Percentiles rank a stretch among this genome's conserved stretches.
phyloP scores from a whole-genome alignment of 148 eudicot genomes.

The Bassia scoparia region DNA sequence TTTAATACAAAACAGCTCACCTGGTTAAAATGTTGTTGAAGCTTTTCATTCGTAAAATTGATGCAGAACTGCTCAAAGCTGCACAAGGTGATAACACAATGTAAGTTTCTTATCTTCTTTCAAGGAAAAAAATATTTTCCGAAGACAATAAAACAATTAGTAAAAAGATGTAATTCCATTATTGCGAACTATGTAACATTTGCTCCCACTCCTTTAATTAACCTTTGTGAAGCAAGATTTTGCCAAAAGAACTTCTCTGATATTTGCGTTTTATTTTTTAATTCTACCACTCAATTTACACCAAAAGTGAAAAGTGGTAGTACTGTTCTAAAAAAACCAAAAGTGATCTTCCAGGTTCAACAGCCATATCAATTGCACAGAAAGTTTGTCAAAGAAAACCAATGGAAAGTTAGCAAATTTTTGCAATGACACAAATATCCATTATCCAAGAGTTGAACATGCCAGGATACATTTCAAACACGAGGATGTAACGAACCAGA shows the following conservation, averaged over 20 bases:
- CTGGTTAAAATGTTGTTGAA: conserved; percentile 99
- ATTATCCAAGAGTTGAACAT: too few species aligned
- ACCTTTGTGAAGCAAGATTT: not conserved
- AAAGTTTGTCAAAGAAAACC: not conserved
- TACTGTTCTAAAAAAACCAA: not conserved
- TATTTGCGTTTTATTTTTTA: not conserved
- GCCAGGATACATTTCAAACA: too few species aligned
- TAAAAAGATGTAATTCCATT: not conserved
- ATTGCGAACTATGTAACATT: not conserved
- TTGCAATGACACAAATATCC: not conserved
- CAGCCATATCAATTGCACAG: not conserved
- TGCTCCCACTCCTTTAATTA: not conserved
- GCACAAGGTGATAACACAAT: conserved; percentile 32
- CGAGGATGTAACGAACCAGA: too few species aligned
- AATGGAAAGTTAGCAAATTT: not conserved
- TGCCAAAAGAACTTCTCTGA: not conserved
- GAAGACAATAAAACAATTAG: not conserved
- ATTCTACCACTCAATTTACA: not conserved
- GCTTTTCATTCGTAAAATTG: conserved; percentile 95
- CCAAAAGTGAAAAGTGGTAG: too few species aligned
- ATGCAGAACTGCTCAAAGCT: conserved; percentile 99
- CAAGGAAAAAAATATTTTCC: not conserved
- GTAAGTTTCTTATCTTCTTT: conserved; percentile 14
- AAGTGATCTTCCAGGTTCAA: not conserved
- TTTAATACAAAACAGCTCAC: conserved; percentile 35